These are phyloP conservation scores for Ganoderma sinense DNA, from an alignment of 1,284 basidiomycete genomes.

Conservation along the genomic window DNA sequence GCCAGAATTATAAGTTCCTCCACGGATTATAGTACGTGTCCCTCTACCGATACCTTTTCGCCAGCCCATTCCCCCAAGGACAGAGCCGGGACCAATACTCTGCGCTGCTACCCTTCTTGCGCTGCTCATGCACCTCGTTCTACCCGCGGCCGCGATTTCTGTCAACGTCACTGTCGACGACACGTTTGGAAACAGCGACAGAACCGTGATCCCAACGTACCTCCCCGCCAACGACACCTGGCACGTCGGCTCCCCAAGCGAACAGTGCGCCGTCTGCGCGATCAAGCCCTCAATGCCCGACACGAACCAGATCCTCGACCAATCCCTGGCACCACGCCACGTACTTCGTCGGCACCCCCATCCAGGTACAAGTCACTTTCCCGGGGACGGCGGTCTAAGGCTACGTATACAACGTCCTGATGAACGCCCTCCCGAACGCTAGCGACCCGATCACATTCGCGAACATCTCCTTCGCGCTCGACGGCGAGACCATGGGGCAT, in stretches of 20 bases:
- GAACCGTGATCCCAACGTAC: not conserved
- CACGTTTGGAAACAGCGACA: conserved; percentile 38
- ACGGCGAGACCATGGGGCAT: conserved; percentile 35
- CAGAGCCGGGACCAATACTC: not conserved
- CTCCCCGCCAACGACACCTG: conserved; percentile 36
- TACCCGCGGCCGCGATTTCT: conserved; percentile 13
- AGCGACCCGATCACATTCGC: conserved; percentile 28
- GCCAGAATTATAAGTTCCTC: not conserved
- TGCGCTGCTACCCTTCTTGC: not conserved
- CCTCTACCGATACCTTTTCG: not conserved
- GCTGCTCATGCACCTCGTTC: not conserved
- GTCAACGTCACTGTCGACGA: conserved; percentile 52
- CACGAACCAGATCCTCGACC: conserved; percentile 14
- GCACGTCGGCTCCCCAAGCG: conserved; percentile 37
- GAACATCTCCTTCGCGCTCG: conserved; percentile 46
- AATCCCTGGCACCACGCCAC: conserved; percentile 27
- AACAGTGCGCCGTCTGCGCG: conserved; percentile 40
- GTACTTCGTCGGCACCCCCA: not conserved
- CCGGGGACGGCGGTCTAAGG: conserved; percentile 40
- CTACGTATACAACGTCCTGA: conserved; percentile 40
- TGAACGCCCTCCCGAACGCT: conserved; percentile 16
- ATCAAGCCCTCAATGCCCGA: conserved; percentile 35
- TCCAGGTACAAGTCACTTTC: not conserved
- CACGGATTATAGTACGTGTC: not conserved
- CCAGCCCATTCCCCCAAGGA: not conserved